Evolutionary conservation across 2,329 filamentous ascomycete species (phyloP), one percentile per base, ranked within the genome.

Genomic region (Colletotrichum karsti): DNA sequence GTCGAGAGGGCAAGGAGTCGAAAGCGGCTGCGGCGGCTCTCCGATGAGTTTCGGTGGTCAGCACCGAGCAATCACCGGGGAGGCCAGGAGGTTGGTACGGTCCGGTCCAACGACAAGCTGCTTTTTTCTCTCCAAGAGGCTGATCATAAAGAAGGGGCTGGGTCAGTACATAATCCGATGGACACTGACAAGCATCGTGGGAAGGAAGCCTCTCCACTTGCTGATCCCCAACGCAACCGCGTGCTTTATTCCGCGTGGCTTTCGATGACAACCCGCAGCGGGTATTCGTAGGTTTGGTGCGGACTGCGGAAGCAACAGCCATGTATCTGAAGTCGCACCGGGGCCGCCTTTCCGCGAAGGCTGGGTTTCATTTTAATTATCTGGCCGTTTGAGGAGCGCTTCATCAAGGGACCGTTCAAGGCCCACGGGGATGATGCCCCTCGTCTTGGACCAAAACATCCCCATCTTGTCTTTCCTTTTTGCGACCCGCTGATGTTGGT

Each of bases 11-110:
- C 15, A 22, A 60, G n/a, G n/a, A n/a, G n/a, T n/a, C n/a, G n/a
- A 48, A 35, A 35, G 33, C 33, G 15, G 33, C 15, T n/a, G 55
- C n/a, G 41, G 33, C 15, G 39, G 30, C 10, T 28, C 39, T 9
- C 57, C 30, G 33, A 55, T 33, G 35, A 22, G 50, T n/a, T 53
- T 65, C 60, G 65, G 65, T 37, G 24, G 24, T 42, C 44, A 53
- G 44, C 46, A 68, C 65, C 65, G 60, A 68, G 46, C 18, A 68
- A 68, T 54, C 44, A 57, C 64, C 64, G 60, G 60, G 24, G 44
- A 46, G 30, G 22, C n/a, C 15, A 41, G 24, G 35, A 60, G 44
- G 33, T 15, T 51, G 30, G 33, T 24, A 28, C n/a, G 54, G 22
- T 48, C 30, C n/a, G 54, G 22, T 48, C 30, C 22, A 41, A 57